Base-by-base conservation (phyloP, 768 basidiomycete genomes). In the Leucocoprinus sp. region DNA sequence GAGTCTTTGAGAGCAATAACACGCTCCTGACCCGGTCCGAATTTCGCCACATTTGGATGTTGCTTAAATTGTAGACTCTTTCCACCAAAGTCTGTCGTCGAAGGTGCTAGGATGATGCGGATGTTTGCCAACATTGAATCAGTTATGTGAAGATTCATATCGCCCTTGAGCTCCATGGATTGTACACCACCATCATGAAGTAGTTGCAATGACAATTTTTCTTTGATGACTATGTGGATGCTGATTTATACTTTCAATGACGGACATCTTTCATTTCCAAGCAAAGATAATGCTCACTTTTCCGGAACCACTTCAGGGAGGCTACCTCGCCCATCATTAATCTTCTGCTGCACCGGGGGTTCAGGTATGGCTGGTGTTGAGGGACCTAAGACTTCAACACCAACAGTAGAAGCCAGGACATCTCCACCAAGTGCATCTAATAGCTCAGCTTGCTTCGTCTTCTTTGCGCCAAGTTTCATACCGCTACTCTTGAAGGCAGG, bases 391-490 rank as follows among this genome's bases (percentile, higher is more conserved):
- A 75, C 63, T 29, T 79, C 68, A 39, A 40, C 45, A 8, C 47
- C 58, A n/a, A 31, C 31, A 17, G 77, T 75, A 0, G 82, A 68
- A 5, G 74, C 69, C 38, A 79, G 65, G 28, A 74, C 75, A 43
- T 88, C 87, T 1, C 83, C 84, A 8, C 93, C 93, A 7, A 98
- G 72, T 1, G 89, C 87, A 57, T 93, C 89, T 31, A 93, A 62
- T 17, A 96, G 62, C 51, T 95, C 93, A 4, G 86, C 82, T 58
- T 95, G 88, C 57, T 84, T 87, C 22, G 82, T 83, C 66, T 89
- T 93, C 67, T 95, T 97, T 56, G 78, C 76, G 26, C 95, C 93
- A 11, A 99, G 76, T 57, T 98, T 97, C 95, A 99, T 97, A 19
- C 95, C 95, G 8, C 81, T 75, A 34, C 85, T 80, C 69, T 95